phyloP scores from a whole-genome alignment of 306 rosid genomes.

The Oemleria cerasiformis region DNA sequence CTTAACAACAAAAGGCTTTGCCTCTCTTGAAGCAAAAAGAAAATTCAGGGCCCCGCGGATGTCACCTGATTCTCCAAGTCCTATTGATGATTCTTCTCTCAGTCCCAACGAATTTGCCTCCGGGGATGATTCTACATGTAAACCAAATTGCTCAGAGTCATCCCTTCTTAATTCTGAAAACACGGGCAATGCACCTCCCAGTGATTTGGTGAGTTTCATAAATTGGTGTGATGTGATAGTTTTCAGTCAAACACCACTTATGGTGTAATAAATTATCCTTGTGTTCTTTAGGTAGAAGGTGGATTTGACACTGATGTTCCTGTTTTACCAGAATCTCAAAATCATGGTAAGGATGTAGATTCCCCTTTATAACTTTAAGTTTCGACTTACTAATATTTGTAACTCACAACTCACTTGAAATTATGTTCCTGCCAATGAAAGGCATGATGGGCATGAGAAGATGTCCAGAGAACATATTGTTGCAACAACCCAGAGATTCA shows the following conservation, averaged over 20 bases:
- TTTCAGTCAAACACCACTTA: conserved; percentile 9
- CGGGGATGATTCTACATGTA: conserved; percentile 30
- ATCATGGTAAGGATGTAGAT: conserved; percentile 41
- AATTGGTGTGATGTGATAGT: conserved; percentile 16
- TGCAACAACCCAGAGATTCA: conserved; percentile 52
- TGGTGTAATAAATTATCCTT: conserved; percentile 8
- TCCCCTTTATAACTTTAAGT: conserved; percentile 5
- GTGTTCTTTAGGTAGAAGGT: conserved; percentile 43
- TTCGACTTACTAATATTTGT: conserved; percentile 9
- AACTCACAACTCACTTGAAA: conserved; percentile 36
- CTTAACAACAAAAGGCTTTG: conserved; percentile 74
- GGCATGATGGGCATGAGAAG: conserved; percentile 31
- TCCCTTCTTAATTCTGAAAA: conserved; percentile 27
- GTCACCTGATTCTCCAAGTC: conserved; percentile 53
- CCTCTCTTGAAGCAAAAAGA: conserved; percentile 89
- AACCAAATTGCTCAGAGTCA: conserved; percentile 35
- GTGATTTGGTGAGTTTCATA: conserved; percentile 39
- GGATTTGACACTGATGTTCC: conserved; percentile 28
- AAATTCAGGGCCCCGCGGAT: conserved; percentile 76
- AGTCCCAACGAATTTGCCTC: conserved; percentile 34
- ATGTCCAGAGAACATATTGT: conserved; percentile 46
- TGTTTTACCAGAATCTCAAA: conserved; percentile 39
- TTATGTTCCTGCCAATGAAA: conserved; percentile 30
- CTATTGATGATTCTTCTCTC: conserved; percentile 36
- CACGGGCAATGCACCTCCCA: conserved; percentile 25